Percentiles rank a stretch among this genome's conserved stretches.
These are phyloP conservation scores for Solanum commersonii DNA, from an alignment of 257 asterid species.

Conservation along the genomic window DNA sequence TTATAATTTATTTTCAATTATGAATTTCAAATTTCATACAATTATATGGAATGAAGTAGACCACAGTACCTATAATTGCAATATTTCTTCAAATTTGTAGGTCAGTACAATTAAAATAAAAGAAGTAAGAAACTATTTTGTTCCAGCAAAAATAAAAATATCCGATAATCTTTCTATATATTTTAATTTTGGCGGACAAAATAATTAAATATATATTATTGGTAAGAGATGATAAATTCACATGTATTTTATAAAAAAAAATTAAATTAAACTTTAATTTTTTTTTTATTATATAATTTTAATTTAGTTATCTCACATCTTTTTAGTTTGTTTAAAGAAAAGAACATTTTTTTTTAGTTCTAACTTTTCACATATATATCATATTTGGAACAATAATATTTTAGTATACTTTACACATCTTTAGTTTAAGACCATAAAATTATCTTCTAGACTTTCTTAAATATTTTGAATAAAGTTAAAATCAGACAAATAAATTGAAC, in stretches of 20 bases:
- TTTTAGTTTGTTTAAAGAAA: accelerated
- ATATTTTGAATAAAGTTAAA: neutral
- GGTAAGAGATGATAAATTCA: neutral
- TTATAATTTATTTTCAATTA: too few relatives aligned
- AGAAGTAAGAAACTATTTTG: neutral
- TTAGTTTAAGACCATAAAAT: neutral
- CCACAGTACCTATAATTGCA: neutral
- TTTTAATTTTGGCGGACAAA: too few relatives aligned
- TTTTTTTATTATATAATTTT: too few relatives aligned
- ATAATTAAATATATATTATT: too few relatives aligned
- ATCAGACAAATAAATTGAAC: neutral
- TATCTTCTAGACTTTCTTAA: neutral
- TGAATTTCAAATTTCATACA: neutral
- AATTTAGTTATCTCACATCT: too few relatives aligned
- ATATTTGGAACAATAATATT: too few relatives aligned
- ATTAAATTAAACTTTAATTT: too few relatives aligned
- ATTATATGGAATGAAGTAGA: neutral
- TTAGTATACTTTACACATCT: neutral
- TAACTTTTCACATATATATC: too few relatives aligned
- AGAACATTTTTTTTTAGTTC: accelerated
- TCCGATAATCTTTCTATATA: neutral
- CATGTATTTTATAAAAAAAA: too few relatives aligned
- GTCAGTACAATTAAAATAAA: neutral
- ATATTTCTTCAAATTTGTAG: neutral
- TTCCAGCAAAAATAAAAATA: too few relatives aligned